A percentile compares a stretch with the other conserved stretches of the same genome.
Evolutionary conservation across 1,139 yeast genomes (phyloP).

Genomic region (Petasospora rhodanensis): DNA sequence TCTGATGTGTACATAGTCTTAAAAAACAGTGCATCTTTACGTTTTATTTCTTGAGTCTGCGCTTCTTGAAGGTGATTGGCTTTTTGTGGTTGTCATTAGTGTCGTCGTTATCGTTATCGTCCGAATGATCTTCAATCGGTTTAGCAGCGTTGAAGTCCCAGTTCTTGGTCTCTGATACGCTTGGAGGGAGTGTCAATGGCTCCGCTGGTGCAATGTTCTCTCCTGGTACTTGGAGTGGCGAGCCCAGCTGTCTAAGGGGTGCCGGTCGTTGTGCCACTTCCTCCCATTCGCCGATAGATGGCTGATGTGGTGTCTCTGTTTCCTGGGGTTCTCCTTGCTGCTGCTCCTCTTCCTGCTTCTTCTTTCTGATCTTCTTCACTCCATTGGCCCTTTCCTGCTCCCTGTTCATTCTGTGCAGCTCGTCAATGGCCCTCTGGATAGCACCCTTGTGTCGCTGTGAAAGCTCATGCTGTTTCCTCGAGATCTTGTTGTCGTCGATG

Average conservation of each 20-base stretch:
- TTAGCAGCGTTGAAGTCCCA: conserved; percentile 18
- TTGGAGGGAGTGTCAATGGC: conserved; percentile 8
- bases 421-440: conserved; percentile 27
- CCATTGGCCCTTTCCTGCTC: conserved; percentile 14
- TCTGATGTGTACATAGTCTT: conserved; percentile 3
- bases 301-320: neutral
- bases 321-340: neutral
- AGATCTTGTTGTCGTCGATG: conserved; percentile 38
- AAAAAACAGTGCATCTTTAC: no score
- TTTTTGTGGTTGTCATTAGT: no score
- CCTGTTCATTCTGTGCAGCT: conserved; percentile 31
- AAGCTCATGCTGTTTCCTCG: conserved; percentile 35
- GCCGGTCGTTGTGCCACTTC: conserved; percentile 5
- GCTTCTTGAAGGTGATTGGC: conserved; percentile 18
- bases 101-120: neutral
- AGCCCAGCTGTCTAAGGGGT: conserved; percentile 4
- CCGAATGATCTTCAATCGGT: conserved; percentile 3
- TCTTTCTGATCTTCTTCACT: neutral
- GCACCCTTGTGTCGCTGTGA: conserved; percentile 33
- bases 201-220: conserved; percentile 1
- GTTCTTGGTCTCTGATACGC: conserved; percentile 12
- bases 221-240: conserved; percentile 11
- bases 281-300: conserved; percentile 12
- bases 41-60: conserved; percentile 12
- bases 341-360: no score